phyloP scores from a whole-genome alignment of 208 protist genomes.

The Trichomonas tenax region DNA sequence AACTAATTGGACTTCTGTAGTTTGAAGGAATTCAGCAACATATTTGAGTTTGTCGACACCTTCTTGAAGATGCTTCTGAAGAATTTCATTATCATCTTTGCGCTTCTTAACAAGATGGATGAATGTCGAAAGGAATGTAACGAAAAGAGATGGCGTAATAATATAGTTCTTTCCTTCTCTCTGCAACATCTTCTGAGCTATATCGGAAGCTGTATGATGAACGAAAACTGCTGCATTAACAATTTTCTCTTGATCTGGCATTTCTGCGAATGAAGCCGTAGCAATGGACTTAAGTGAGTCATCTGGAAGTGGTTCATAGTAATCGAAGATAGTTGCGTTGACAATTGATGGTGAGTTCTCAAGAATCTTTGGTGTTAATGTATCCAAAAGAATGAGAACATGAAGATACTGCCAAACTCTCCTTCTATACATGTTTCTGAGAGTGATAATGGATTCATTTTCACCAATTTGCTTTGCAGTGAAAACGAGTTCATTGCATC shows the following conservation, averaged over 20 bases:
- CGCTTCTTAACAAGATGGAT: slow-evolving; percentile 57
- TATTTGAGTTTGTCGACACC: slow-evolving; percentile 69
- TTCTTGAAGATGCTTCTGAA: not conserved
- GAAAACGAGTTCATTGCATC: slow-evolving; percentile 47
- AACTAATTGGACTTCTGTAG: slow-evolving; percentile 75
- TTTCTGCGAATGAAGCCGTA: slow-evolving; percentile 21
- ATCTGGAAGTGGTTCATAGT: slow-evolving; percentile 80
- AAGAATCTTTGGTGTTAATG: slow-evolving; percentile 63
- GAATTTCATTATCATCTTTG: slow-evolving; percentile 37
- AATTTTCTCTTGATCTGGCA: slow-evolving; percentile 31
- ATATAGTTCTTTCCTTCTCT: slow-evolving; percentile 72
- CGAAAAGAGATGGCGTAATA: slow-evolving; percentile 80
- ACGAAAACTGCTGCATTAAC: slow-evolving; percentile 66
- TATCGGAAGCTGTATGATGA: slow-evolving; percentile 43
- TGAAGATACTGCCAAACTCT: slow-evolving; percentile 75
- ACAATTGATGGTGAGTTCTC: slow-evolving; percentile 86
- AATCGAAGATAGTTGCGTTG: slow-evolving; percentile 89
- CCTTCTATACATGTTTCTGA: slow-evolving; percentile 69
- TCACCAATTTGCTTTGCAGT: slow-evolving; percentile 48
- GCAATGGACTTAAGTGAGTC: slow-evolving; percentile 70
- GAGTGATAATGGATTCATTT: slow-evolving; percentile 66
- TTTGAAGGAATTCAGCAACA: slow-evolving; percentile 67
- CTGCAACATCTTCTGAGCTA: slow-evolving; percentile 60
- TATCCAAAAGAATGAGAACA: slow-evolving; percentile 76
- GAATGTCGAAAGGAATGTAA: slow-evolving; percentile 68